Percentiles rank a stretch among this genome's conserved stretches.
These are phyloP conservation scores for Agaricus sinodeliciosus DNA, from an alignment of 768 basidiomycete species.

Conservation along the genomic window DNA sequence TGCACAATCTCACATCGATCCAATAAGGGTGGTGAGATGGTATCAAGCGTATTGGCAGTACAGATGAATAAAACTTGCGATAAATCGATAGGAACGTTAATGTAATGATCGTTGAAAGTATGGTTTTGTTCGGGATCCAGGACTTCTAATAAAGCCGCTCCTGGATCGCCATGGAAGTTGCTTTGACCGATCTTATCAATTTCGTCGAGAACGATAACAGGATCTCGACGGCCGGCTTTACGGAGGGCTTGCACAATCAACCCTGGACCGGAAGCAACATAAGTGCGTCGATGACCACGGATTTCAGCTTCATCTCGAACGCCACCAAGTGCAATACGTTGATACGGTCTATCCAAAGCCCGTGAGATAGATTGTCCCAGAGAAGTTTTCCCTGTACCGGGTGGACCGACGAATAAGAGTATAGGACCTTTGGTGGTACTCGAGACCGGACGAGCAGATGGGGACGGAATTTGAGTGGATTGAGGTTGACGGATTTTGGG, in stretches of 20 bases:
- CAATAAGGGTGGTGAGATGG: conserved; percentile 80
- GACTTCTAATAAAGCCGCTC: conserved; percentile 85
- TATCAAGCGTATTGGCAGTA: conserved; percentile 86
- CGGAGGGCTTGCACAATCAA: conserved; percentile 82
- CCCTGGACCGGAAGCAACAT: conserved; percentile 85
- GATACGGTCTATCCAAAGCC: conserved; percentile 79
- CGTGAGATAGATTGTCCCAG: conserved; percentile 86
- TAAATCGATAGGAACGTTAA: conserved; percentile 84
- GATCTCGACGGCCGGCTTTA: conserved; percentile 75
- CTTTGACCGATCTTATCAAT: conserved; percentile 86
- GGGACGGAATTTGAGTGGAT: conserved; percentile 42
- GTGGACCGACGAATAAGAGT: conserved; percentile 74
- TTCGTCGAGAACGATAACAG: conserved; percentile 84
- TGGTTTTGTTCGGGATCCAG: conserved; percentile 93
- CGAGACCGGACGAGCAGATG: not conserved
- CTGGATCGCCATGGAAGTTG: conserved; percentile 89
- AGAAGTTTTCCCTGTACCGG: conserved; percentile 88
- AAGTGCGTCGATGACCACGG: conserved; percentile 60
- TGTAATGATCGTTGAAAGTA: conserved; percentile 85
- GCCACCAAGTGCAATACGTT: conserved; percentile 87
- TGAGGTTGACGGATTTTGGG: not conserved
- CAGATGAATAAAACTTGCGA: conserved; percentile 89
- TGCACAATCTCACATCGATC: conserved; percentile 90
- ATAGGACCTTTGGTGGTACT: conserved; percentile 10
- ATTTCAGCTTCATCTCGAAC: conserved; percentile 85